Percentiles rank a stretch among this genome's conserved stretches.
Conservation (phyloP, 164 flowering plant genomes). For the Stephania cephalantha region DNA sequence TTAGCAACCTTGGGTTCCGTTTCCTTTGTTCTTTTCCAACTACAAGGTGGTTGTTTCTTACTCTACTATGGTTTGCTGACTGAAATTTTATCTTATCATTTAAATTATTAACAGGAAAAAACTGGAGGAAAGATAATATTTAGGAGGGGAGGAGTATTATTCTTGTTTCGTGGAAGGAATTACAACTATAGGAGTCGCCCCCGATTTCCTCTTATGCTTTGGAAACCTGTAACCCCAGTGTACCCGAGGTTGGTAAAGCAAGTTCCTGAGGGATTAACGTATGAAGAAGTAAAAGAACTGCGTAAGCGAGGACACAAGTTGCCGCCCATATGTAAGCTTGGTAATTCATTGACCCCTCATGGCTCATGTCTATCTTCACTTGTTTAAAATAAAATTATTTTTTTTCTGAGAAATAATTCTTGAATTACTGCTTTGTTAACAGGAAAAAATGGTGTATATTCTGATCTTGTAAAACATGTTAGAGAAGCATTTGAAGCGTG, state of each 20-base stretch:
- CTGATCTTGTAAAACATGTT: conserved; percentile 48
- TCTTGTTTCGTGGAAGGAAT: conserved; percentile 89
- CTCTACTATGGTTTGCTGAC: neutral
- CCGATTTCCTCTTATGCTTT: conserved; percentile 83
- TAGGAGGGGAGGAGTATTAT: conserved; percentile 65
- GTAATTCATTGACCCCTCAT: conserved; percentile 26
- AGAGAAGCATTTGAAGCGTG: conserved; percentile 95
- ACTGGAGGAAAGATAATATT: conserved; percentile 83
- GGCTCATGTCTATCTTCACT: neutral
- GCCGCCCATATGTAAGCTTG: conserved; percentile 82
- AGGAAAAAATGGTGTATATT: conserved; percentile 78
- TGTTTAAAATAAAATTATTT: neutral
- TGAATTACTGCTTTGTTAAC: conserved; percentile 11
- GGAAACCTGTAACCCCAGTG: conserved; percentile 86
- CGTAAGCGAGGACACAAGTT: conserved; percentile 63
- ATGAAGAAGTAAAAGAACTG: conserved; percentile 73
- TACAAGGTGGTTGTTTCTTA: neutral
- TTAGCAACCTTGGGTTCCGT: no score
- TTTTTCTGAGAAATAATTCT: neutral
- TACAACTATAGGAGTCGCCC: conserved; percentile 78
- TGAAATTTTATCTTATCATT: neutral
- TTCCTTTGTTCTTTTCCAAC: no score
- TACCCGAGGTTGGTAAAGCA: conserved; percentile 70
- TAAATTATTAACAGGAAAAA: conserved; percentile 51
- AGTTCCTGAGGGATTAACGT: conserved; percentile 70